Percentiles rank a stretch among this genome's conserved stretches.
Conservation (phyloP, 1,284 basidiomycete genomes). For the Ustilago bromivora region DNA sequence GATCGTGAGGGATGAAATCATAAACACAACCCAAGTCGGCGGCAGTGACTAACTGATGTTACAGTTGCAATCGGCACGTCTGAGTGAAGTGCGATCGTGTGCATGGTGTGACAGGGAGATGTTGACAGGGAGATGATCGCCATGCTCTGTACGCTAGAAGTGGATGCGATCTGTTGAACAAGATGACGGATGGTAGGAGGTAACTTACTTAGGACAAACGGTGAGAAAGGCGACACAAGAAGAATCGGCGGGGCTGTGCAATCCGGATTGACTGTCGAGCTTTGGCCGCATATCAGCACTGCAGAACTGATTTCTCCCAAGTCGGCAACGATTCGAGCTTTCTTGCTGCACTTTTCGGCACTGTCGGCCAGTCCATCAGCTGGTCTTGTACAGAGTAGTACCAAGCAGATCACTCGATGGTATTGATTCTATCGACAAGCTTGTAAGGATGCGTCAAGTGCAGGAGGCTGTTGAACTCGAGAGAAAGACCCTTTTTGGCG, state of each 20-base stretch:
- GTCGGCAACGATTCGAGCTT: background rate
- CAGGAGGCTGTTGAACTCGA: background rate
- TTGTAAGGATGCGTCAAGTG: too few species aligned
- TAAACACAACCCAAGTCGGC: too few species aligned
- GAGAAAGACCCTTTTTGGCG: constrained; percentile 2
- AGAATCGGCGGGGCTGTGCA: constrained; percentile 5
- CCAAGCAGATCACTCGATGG: too few species aligned
- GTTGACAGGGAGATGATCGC: background rate
- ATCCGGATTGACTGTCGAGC: background rate
- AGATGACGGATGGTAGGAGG: background rate
- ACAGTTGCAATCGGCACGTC: too few species aligned
- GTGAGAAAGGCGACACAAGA: background rate
- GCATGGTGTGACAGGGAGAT: background rate
- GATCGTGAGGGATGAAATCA: too few species aligned
- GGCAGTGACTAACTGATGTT: too few species aligned
- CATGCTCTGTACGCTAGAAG: too few species aligned
- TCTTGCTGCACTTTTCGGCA: background rate
- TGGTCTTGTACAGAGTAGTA: background rate
- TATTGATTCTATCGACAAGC: too few species aligned
- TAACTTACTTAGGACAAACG: too few species aligned
- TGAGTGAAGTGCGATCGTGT: background rate
- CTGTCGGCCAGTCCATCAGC: background rate
- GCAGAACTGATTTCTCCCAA: background rate
- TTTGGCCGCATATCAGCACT: background rate
- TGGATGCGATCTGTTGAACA: background rate